A percentile compares a stretch with the other conserved stretches of the same genome.
Conservation (phyloP, 768 basidiomycete genomes). For the Cystobasidium onofrii region DNA sequence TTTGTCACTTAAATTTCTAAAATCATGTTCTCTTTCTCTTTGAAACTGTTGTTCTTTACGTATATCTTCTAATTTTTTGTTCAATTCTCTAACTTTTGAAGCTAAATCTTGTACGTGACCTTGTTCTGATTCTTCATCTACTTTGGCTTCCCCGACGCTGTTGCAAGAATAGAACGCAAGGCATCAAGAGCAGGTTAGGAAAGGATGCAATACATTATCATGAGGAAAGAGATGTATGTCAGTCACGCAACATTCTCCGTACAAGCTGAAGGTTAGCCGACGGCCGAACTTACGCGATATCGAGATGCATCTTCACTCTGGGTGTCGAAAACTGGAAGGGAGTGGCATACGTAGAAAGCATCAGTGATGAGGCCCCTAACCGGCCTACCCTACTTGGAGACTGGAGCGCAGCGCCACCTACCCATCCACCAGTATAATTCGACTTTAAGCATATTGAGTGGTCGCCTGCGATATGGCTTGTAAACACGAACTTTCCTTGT, state of each 20-base stretch:
- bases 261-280: too few relatives aligned
- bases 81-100: constrained; percentile 78
- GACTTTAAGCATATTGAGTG: constrained; percentile 93
- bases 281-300: constrained; percentile 61
- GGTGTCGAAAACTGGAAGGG: constrained; percentile 46
- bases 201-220: too few relatives aligned
- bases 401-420: constrained; percentile 60
- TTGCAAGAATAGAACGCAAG: not conserved
- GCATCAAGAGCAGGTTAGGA: too few relatives aligned
- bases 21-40: constrained; percentile 85
- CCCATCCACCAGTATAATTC: constrained; percentile 59
- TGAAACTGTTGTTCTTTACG: constrained; percentile 95
- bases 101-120: constrained; percentile 75
- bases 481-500: constrained; percentile 91
- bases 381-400: too few relatives aligned
- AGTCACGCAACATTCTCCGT: too few relatives aligned
- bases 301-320: constrained; percentile 89
- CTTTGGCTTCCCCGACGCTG: constrained; percentile 68
- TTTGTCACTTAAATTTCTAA: constrained; percentile 73
- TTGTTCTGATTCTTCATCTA: constrained; percentile 79
- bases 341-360: too few relatives aligned
- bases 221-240: too few relatives aligned
- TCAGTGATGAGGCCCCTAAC: too few relatives aligned
- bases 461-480: constrained; percentile 91
- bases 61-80: constrained; percentile 85